Evolutionary conservation across 257 asterid genomes (phyloP).

Genomic region (Scutellaria barbata): DNA sequence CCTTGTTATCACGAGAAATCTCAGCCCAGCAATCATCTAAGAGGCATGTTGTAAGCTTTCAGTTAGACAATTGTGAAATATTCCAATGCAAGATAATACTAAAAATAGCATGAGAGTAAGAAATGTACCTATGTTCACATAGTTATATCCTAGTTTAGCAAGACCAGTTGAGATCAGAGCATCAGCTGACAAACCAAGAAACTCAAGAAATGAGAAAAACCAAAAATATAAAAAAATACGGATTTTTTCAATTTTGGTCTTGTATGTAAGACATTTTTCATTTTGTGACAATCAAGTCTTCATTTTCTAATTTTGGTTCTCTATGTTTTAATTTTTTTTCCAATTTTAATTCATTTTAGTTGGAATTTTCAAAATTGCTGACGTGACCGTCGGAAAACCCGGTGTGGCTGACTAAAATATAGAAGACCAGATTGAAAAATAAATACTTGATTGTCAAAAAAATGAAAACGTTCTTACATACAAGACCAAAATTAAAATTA

Average conservation of each 20-base stretch:
- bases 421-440: too few relatives aligned
- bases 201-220: not conserved
- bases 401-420: too few relatives aligned
- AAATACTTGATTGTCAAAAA: too few relatives aligned
- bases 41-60: not conserved
- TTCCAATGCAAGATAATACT: not conserved
- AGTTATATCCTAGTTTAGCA: slow-evolving; percentile 67
- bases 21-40: slow-evolving; percentile 95
- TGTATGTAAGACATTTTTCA: too few relatives aligned
- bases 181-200: slow-evolving; percentile 61
- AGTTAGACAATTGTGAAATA: slow-evolving; percentile 18
- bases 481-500: not conserved
- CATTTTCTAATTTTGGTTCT: too few relatives aligned
- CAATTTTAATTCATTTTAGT: too few relatives aligned
- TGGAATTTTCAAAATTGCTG: too few relatives aligned
- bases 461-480: too few relatives aligned
- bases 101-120: not conserved
- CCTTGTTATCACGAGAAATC: slow-evolving; percentile 58
- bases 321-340: too few relatives aligned
- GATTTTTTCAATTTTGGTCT: too few relatives aligned
- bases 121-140: slow-evolving; percentile 74
- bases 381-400: too few relatives aligned
- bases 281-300: too few relatives aligned
- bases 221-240: not conserved
- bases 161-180: slow-evolving; percentile 84